Evolutionary conservation across 495 filamentous ascomycete genomes (phyloP), one percentile per base, ranked within the genome.

Genomic region (Recurvomyces mirabilis): DNA sequence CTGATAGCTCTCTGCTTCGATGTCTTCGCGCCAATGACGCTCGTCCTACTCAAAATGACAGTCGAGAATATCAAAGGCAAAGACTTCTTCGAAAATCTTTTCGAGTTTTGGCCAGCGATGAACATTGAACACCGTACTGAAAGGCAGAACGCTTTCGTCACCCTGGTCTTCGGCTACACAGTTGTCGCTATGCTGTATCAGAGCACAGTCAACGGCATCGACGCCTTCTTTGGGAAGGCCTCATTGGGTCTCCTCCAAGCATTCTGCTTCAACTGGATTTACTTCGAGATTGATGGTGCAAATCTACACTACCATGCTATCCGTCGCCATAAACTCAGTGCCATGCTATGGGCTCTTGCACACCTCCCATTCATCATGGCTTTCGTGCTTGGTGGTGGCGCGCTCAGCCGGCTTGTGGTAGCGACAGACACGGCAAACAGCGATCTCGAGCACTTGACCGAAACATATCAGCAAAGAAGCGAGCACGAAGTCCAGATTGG

Each of bases 91-190:
- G 57, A 60, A n/a, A 52, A 55, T 24, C 51, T 48, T 4, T 77
- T 74, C 46, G 72, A 75, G 44, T 78, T 76, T 59, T 69, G 63
- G 28, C 74, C 74, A 1, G 44, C 68, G n/a, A 58, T 72, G 19
- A 77, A 76, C 50, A 77, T 79, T 50, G 75, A 79, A 58, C 74
- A 78, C 52, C 68, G 68, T 40, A 69, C 68, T 30, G 74, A 77
- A 51, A 56, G 74, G n/a, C 74, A 70, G 14, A 70, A 68, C 39
- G 73, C 72, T 3, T 79, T 79, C 46, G 70, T 77, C 2, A 70
- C 72, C 1, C 64, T 79, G 4, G 73, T 79, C 14, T 71, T 79
- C 52, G 75, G 75, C 20, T 75, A 75, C 46, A 70, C 65, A 9
- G 75, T 79, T 15, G 67, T 79, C 12, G 68, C 63, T 2, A 57